Percentiles rank a stretch among this genome's conserved stretches.
phyloP scores from a whole-genome alignment of 306 rosid species.

The Cicer bijugum region DNA sequence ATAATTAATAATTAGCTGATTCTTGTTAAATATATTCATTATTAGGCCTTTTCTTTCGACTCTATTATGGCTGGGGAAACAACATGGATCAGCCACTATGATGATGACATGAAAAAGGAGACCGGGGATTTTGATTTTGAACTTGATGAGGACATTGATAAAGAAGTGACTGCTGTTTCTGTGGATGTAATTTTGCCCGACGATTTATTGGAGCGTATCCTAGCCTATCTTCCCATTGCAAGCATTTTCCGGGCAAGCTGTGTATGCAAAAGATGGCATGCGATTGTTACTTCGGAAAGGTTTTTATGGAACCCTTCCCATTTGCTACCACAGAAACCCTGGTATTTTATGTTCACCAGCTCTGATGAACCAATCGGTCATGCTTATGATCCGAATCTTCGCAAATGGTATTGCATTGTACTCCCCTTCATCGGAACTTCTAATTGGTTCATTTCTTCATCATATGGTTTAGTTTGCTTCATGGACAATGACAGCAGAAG shows the following conservation, averaged over 20 bases:
- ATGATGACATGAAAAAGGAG: constrained; percentile 55
- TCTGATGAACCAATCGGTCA: constrained; percentile 73
- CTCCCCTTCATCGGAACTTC: constrained; percentile 73
- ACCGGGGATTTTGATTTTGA: constrained; percentile 59
- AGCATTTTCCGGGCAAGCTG: constrained; percentile 83
- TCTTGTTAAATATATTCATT: constrained; percentile 2
- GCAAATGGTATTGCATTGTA: constrained; percentile 86
- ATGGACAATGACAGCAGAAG: constrained; percentile 80
- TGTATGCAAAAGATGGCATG: constrained; percentile 87
- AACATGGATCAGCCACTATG: constrained; percentile 71
- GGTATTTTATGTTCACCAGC: constrained; percentile 95
- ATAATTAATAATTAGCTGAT: constrained; percentile 16
- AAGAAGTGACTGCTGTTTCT: constrained; percentile 59
- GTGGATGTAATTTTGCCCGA: constrained; percentile 76
- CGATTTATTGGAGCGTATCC: constrained; percentile 86
- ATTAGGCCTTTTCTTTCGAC: constrained; percentile 42
- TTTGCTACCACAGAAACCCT: constrained; percentile 72
- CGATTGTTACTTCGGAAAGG: constrained; percentile 65
- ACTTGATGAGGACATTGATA: constrained; percentile 63
- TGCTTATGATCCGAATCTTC: constrained; percentile 77
- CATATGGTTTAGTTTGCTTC: constrained; percentile 84
- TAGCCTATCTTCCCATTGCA: constrained; percentile 83
- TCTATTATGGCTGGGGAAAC: constrained; percentile 77
- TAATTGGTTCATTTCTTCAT: constrained; percentile 70
- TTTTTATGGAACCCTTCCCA: constrained; percentile 72